phyloP scores from a whole-genome alignment of 2,329 filamentous ascomycete species.

The Colletotrichum nymphaeae region DNA sequence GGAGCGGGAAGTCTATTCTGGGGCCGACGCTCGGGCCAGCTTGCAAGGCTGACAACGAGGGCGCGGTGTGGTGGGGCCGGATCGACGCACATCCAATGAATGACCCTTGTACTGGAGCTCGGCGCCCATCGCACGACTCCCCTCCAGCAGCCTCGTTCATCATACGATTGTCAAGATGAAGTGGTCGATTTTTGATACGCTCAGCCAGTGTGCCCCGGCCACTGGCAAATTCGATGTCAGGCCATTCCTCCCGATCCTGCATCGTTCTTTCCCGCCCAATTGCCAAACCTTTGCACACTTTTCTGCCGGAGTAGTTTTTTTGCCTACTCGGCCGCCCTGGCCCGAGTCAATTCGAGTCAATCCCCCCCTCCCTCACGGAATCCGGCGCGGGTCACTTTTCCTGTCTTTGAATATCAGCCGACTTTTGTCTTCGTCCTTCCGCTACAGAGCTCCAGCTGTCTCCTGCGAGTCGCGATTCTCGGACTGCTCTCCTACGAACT shows the following conservation, averaged over 20 bases:
- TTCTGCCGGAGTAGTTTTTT: slow-evolving; percentile 2
- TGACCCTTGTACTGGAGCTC: slow-evolving; percentile 6
- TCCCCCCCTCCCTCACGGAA: slow-evolving; percentile 18
- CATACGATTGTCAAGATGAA: slow-evolving; percentile 48
- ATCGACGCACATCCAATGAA: slow-evolving; percentile 22
- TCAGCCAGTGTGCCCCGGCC: slow-evolving; percentile 31
- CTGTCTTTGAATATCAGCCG: slow-evolving; percentile 21
- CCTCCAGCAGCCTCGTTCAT: slow-evolving; percentile 50
- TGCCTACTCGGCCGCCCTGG: slow-evolving; percentile 25
- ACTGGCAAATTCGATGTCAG: slow-evolving; percentile 36
- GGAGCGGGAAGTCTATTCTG: slow-evolving; percentile 34
- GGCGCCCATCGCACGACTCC: slow-evolving; percentile 39
- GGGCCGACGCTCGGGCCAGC: slow-evolving; percentile 5
- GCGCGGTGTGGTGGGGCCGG: background rate
- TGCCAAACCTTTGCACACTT: slow-evolving; percentile 20
- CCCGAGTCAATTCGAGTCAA: slow-evolving; percentile 17
- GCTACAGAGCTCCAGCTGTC: background rate
- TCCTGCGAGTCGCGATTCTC: background rate
- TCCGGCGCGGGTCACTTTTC: slow-evolving; percentile 25
- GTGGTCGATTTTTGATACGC: slow-evolving; percentile 35
- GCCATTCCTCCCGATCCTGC: slow-evolving; percentile 33
- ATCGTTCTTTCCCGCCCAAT: slow-evolving; percentile 9
- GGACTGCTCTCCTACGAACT: background rate
- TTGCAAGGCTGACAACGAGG: slow-evolving; percentile 31
- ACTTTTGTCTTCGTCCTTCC: slow-evolving; percentile 21